Evolutionary conservation across 345 rosid species (phyloP).

Genomic region (Passiflora organensis): DNA sequence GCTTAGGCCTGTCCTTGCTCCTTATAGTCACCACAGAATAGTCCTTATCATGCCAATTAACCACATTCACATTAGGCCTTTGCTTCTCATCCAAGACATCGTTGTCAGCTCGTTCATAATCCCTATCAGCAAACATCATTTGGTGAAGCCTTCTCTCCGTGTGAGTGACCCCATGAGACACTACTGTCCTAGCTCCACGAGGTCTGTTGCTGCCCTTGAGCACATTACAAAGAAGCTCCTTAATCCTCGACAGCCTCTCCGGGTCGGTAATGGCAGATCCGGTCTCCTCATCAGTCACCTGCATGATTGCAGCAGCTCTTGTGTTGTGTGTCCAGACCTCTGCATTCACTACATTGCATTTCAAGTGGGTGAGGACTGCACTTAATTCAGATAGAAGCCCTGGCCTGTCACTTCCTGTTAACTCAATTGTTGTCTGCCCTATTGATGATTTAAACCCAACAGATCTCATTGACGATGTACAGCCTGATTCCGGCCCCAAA

Average conservation of each 20-base stretch:
- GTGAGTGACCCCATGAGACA: conserved; percentile 59
- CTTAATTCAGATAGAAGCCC: conserved; percentile 86
- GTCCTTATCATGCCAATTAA: conserved; percentile 73
- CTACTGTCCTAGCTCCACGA: conserved; percentile 60
- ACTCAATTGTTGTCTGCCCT: conserved; percentile 75
- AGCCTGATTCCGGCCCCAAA: conserved; percentile 76
- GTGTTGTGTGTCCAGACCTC: conserved; percentile 96
- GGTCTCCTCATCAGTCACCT: conserved; percentile 67
- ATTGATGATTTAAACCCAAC: conserved; percentile 62
- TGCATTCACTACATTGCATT: conserved; percentile 75
- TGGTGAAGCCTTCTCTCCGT: conserved; percentile 93
- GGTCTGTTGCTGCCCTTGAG: conserved; percentile 70
- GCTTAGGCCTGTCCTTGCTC: conserved; percentile 89
- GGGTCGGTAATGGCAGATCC: conserved; percentile 60
- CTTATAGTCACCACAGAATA: conserved; percentile 81
- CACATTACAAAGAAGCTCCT: conserved; percentile 65
- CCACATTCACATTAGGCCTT: conserved; percentile 71
- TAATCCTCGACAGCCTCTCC: conserved; percentile 57
- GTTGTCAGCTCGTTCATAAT: conserved; percentile 53
- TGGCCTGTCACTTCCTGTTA: conserved; percentile 85
- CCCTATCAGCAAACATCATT: conserved; percentile 97
- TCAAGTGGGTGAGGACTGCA: conserved; percentile 75
- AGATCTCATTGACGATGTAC: conserved; percentile 59
- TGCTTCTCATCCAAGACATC: conserved; percentile 50
- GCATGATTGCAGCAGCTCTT: conserved; percentile 87